A percentile compares a stretch with the other conserved stretches of the same genome.
phyloP scores from a whole-genome alignment of 1,284 basidiomycete species.

The Ustilago curta region DNA sequence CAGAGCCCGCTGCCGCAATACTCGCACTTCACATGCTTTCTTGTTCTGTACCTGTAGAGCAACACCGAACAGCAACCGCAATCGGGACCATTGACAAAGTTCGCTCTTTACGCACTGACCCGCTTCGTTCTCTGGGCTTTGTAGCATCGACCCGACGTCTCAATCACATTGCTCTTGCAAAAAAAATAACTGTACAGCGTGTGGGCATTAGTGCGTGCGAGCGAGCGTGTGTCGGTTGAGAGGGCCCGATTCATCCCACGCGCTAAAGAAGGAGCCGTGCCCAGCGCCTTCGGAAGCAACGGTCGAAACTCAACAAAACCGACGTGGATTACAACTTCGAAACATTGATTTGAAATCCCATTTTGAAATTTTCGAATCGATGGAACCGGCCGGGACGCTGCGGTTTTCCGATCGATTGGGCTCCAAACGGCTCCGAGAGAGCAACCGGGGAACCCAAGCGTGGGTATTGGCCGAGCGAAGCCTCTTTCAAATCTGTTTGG shows the following conservation, averaged over 20 bases:
- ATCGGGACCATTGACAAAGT: constrained; percentile 4
- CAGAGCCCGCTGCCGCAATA: not conserved
- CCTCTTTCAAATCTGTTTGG: too few relatives aligned
- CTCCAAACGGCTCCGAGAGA: not conserved
- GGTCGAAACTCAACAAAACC: constrained; percentile 14
- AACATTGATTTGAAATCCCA: not conserved
- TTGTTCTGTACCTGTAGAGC: not conserved
- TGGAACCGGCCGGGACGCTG: constrained; percentile 11
- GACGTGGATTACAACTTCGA: constrained; percentile 12
- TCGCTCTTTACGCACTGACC: constrained; percentile 6
- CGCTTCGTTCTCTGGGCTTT: not conserved
- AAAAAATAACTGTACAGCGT: not conserved
- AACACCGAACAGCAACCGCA: not conserved
- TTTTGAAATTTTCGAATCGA: constrained; percentile 2
- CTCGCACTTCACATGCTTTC: not conserved
- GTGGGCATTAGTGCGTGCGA: not conserved
- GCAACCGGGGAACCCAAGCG: not conserved
- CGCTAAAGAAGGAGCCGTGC: not conserved
- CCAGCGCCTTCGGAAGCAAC: constrained; percentile 17
- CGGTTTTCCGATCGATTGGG: constrained; percentile 10
- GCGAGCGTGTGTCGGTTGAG: not conserved
- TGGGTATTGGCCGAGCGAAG: constrained; percentile 3
- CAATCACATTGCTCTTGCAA: not conserved
- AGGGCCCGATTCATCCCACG: not conserved
- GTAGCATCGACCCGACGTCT: not conserved